Base-by-base conservation (phyloP, 768 basidiomycete species). In the Pleurotus eryngii region DNA sequence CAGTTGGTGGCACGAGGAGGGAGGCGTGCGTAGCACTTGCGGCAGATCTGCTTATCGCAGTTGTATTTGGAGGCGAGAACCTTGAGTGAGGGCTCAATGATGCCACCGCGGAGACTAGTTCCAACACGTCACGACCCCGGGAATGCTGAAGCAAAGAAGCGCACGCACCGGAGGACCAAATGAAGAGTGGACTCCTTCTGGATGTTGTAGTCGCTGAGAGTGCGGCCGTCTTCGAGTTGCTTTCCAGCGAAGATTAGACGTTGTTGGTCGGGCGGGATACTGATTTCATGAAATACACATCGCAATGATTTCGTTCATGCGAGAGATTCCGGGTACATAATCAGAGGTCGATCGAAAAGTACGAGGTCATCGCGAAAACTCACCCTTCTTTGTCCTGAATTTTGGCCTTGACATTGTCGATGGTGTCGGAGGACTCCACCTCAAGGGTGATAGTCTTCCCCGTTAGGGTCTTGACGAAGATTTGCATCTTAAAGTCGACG, bases 1-100 rank as follows among this genome's bases (percentile, higher is more conserved):
- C 97, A 98, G 86, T 99, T 98, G 80, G 95, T 98, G 38, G 97
- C 97, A 72, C 97, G 94, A 55, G 95, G 96, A 62, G 97, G 96
- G 66, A 98, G 96, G 67, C 97, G 96, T 46, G 97, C 97, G 75
- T 98, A 98, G 81, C 97, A 98, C 77, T 98, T 98, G 76, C 97
- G 94, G 85, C 97, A 98, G 68, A 98, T 98, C 73, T 95, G 92
- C 83, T 96, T 96, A 78, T 97, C 94, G 74, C 95, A 98, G 80
- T 98, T 98, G 86, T 95, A 97, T 75, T 96, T 96, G 72, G 89
- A 83, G 58, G 97, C 97, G 60, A 98, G 86, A 42, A 94, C 93
- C 78, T 98, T 98, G 69, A 99, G 80, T 63, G 97, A 98, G 61
- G 97, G 97, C 79, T 99, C 97, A 64, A 99, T 98, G 81, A 99